A percentile compares a stretch with the other conserved stretches of the same genome.
phyloP scores from a whole-genome alignment of 2,329 filamentous ascomycete species.

The Cytospora chrysosperma region DNA sequence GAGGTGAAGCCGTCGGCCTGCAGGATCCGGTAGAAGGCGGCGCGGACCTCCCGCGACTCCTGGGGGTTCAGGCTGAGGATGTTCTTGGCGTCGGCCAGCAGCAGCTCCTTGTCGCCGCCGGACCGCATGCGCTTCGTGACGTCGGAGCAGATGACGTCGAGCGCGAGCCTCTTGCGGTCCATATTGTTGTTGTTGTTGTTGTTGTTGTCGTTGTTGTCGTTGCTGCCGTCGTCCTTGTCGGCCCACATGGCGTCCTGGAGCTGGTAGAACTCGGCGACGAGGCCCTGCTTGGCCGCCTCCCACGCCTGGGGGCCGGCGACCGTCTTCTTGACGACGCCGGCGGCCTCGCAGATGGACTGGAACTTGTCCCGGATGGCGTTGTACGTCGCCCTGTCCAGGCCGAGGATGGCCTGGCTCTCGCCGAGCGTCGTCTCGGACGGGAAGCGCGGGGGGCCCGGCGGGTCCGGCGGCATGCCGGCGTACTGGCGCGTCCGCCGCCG shows the following conservation, averaged over 20 bases:
- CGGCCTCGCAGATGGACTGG: constrained; percentile 66
- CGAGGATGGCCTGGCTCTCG: constrained; percentile 70
- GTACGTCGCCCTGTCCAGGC: constrained; percentile 63
- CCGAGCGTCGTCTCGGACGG: constrained; percentile 81
- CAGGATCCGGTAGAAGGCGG: constrained; percentile 65
- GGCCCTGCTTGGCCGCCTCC: constrained; percentile 66
- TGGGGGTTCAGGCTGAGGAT: constrained; percentile 44
- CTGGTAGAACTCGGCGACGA: constrained; percentile 64
- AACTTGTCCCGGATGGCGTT: constrained; percentile 65
- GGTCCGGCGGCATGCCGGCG: constrained; percentile 66
- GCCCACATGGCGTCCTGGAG: constrained; percentile 60
- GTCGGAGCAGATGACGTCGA: constrained; percentile 79
- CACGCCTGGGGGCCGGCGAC: constrained; percentile 70
- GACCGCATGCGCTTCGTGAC: constrained; percentile 76
- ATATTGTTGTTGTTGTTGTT: constrained; percentile 49
- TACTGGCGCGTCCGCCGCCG: constrained; percentile 67
- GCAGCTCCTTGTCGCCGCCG: constrained; percentile 61
- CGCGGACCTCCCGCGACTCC: constrained; percentile 58
- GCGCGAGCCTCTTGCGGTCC: constrained; percentile 63
- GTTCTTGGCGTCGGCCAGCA: constrained; percentile 72
- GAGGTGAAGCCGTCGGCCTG: constrained; percentile 66
- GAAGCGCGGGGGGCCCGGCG: constrained; percentile 68
- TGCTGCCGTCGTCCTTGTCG: constrained; percentile 42
- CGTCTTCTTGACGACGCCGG: constrained; percentile 72
- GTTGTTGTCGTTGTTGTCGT: too few relatives aligned